Conservation (phyloP, 1,139 yeast species). For the Kluyveromyces sp. region DNA sequence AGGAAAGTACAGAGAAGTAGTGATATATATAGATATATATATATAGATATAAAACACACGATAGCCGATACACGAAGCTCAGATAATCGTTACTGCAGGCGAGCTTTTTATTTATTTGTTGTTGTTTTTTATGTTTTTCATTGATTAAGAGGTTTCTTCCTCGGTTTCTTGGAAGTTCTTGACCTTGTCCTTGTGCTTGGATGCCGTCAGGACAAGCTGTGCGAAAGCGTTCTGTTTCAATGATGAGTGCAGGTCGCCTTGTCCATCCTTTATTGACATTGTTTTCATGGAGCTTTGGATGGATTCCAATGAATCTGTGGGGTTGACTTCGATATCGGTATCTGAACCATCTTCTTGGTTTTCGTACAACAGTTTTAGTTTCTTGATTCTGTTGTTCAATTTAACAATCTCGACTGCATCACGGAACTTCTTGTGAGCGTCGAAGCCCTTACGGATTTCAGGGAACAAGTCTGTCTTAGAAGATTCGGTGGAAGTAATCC, state of each 20-base stretch:
- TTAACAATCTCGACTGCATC: slow-evolving; percentile 80
- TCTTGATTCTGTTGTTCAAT: slow-evolving; percentile 63
- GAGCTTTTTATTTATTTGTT: too few relatives aligned
- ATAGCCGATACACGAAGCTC: too few relatives aligned
- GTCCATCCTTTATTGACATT: slow-evolving; percentile 11
- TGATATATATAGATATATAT: too few relatives aligned
- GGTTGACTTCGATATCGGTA: slow-evolving; percentile 10
- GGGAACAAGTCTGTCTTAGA: slow-evolving; percentile 63
- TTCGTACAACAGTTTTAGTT: slow-evolving; percentile 42
- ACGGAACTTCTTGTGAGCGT: slow-evolving; percentile 76
- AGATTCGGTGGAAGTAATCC: slow-evolving; percentile 52
- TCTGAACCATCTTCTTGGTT: slow-evolving; percentile 8
- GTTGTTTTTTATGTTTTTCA: too few relatives aligned
- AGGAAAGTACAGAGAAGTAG: too few relatives aligned
- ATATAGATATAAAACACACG: too few relatives aligned
- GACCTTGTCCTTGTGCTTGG: slow-evolving; percentile 57
- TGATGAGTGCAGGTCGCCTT: slow-evolving; percentile 28
- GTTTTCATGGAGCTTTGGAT: slow-evolving; percentile 10
- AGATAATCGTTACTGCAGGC: too few relatives aligned
- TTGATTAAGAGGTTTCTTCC: not conserved
- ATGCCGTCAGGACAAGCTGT: slow-evolving; percentile 67
- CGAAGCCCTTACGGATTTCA: slow-evolving; percentile 60
- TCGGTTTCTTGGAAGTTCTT: slow-evolving; percentile 31
- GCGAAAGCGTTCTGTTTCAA: slow-evolving; percentile 48
- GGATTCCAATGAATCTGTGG: slow-evolving; percentile 14